Evolutionary conservation across 2,329 filamentous ascomycete species (phyloP).

Genomic region (Knoxdaviesia capensis): DNA sequence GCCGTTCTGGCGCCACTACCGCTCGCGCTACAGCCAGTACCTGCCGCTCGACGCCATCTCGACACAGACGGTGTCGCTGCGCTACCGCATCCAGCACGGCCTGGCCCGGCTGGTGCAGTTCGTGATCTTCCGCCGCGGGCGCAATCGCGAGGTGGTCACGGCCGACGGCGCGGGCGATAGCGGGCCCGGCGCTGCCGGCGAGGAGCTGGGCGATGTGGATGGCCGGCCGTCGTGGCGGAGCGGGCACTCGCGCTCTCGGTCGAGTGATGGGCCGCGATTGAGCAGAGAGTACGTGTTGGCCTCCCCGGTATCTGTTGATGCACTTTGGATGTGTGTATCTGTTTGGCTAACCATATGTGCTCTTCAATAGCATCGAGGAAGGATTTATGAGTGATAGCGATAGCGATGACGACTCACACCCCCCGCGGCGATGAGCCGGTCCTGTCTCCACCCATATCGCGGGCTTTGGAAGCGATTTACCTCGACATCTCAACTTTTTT

Average conservation of each 20-base stretch:
- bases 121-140: slow-evolving; percentile 12
- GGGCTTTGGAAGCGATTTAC: too few species aligned
- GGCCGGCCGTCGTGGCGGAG: slow-evolving; percentile 22
- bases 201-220: slow-evolving; percentile 44
- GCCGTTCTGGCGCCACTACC: slow-evolving; percentile 50
- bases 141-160: slow-evolving; percentile 16
- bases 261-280: slow-evolving; percentile 34
- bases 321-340: neutral
- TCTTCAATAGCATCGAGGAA: slow-evolving; percentile 31
- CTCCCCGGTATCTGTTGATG: neutral
- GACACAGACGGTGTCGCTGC: slow-evolving; percentile 31
- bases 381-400: slow-evolving; percentile 26
- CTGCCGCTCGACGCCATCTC: slow-evolving; percentile 47
- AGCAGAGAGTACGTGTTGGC: slow-evolving; percentile 46
- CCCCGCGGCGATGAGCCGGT: too few species aligned
- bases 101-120: neutral
- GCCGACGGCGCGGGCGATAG: slow-evolving; percentile 13
- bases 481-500: too few species aligned
- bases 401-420: slow-evolving; percentile 9
- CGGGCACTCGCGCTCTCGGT: slow-evolving; percentile 18
- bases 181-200: slow-evolving; percentile 32
- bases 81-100: slow-evolving; percentile 17
- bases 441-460: too few species aligned
- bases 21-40: slow-evolving; percentile 52
- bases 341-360: slow-evolving; percentile 5